phyloP scores from a whole-genome alignment of 2,329 filamentous ascomycete species.

The Beauveria australis region DNA sequence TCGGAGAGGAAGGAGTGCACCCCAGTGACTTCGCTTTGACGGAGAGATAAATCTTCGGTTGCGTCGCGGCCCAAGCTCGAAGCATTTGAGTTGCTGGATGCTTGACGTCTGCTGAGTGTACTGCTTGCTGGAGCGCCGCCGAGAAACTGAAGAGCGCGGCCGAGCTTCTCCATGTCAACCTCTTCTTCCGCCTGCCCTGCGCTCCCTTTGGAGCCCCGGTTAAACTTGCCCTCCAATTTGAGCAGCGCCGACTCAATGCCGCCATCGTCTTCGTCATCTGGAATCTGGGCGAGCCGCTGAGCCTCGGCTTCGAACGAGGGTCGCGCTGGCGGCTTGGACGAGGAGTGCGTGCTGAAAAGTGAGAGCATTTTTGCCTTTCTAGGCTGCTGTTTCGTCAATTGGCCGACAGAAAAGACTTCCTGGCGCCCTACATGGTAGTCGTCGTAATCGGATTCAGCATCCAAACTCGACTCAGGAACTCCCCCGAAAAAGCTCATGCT shows the following conservation, averaged over 20 bases:
- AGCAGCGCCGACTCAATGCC: conserved; percentile 87
- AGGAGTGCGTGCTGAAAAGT: conserved; percentile 49
- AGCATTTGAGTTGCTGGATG: not conserved
- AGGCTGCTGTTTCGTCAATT: conserved; percentile 42
- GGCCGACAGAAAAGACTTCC: conserved; percentile 50
- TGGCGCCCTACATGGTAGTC: conserved; percentile 23
- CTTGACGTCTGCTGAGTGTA: not conserved
- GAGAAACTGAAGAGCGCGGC: conserved; percentile 7
- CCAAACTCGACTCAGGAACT: conserved; percentile 24
- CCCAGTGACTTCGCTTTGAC: not conserved
- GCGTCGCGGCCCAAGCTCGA: not conserved
- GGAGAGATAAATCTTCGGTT: not conserved
- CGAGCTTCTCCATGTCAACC: conserved; percentile 13
- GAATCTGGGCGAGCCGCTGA: conserved; percentile 76
- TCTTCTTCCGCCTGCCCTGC: conserved; percentile 12
- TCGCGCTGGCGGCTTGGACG: conserved; percentile 54
- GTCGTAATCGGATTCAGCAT: conserved; percentile 10
- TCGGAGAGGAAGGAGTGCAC: conserved; percentile 45
- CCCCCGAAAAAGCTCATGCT: conserved; percentile 42
- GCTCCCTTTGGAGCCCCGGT: conserved; percentile 37
- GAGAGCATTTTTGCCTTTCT: conserved; percentile 36
- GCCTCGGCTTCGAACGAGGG: conserved; percentile 85
- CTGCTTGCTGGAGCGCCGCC: conserved; percentile 1
- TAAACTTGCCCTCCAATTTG: conserved; percentile 84
- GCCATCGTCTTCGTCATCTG: conserved; percentile 72